Evolutionary conservation across 805 yeast genomes (phyloP).

Genomic region (Candida sanyiensis): DNA sequence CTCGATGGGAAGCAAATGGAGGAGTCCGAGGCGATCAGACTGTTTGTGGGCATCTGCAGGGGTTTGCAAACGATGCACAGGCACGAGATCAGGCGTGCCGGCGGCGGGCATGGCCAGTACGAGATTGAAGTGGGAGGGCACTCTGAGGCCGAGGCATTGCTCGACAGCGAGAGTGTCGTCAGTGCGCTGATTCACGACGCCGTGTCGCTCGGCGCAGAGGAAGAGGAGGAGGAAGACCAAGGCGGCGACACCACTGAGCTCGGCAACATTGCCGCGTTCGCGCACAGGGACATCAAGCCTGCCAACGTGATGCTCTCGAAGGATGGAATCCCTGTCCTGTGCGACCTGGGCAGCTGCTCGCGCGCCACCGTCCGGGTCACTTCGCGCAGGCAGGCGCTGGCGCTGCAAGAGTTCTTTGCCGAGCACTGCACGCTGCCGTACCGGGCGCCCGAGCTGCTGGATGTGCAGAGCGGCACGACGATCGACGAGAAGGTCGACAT

Average conservation of each 20-base stretch:
- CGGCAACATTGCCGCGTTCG: constrained; percentile 58
- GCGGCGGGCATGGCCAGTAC: constrained; percentile 4
- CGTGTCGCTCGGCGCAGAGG: constrained; percentile 14
- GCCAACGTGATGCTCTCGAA: constrained; percentile 79
- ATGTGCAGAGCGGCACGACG: constrained; percentile 58
- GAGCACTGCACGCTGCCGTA: constrained; percentile 84
- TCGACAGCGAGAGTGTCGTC: constrained; percentile 21
- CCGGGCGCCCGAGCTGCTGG: constrained; percentile 85
- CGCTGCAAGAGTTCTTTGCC: constrained; percentile 73
- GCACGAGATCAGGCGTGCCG: constrained; percentile 16
- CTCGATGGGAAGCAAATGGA: constrained; percentile 47
- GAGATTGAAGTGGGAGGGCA: constrained; percentile 19
- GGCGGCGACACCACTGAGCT: constrained; percentile 38
- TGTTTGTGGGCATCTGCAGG: constrained; percentile 64
- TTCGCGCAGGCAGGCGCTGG: constrained; percentile 64
- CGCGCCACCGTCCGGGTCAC: constrained; percentile 50
- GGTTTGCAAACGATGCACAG: constrained; percentile 74
- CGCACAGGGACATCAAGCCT: constrained; percentile 86
- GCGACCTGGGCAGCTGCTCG: constrained; percentile 79
- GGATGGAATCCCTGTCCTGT: constrained; percentile 70
- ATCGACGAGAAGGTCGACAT: constrained; percentile 76
- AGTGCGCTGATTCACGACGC: constrained; percentile 29
- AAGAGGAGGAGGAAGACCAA: constrained; percentile 26
- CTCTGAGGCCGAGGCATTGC: constrained; percentile 13
- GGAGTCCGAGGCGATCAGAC: constrained; percentile 57